These are phyloP conservation scores for Elsinoe necatrix DNA, from an alignment of 2,329 filamentous ascomycete species.

Conservation along the genomic window DNA sequence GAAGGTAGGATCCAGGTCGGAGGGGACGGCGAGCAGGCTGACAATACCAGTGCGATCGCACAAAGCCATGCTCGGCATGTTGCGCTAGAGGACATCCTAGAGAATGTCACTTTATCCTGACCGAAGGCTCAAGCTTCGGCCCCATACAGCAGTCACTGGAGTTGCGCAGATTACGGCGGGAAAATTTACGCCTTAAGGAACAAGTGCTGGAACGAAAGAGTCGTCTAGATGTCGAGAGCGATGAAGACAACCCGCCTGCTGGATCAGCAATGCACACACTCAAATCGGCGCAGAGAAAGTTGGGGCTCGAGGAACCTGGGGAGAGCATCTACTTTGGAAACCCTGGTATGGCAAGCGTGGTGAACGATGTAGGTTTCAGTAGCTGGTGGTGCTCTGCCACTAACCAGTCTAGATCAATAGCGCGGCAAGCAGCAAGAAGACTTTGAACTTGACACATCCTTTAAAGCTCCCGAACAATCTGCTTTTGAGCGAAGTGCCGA, in stretches of 20 bases:
- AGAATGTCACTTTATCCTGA: constrained; percentile 39
- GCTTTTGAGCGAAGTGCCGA: constrained; percentile 25
- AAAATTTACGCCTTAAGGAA: constrained; percentile 39
- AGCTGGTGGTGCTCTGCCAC: too few species aligned
- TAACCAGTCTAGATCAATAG: neutral
- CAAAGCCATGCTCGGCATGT: constrained; percentile 42
- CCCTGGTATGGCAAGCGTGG: constrained; percentile 40
- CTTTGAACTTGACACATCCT: constrained; percentile 11
- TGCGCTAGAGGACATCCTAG: constrained; percentile 41
- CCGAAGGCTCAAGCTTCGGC: constrained; percentile 39
- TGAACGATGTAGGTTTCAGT: constrained; percentile 39
- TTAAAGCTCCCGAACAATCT: neutral
- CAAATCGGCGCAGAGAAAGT: constrained; percentile 30
- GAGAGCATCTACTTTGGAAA: constrained; percentile 44
- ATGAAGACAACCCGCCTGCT: constrained; percentile 25
- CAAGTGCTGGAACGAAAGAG: constrained; percentile 29
- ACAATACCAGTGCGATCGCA: constrained; percentile 38
- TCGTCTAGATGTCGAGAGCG: constrained; percentile 29
- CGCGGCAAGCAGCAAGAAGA: neutral
- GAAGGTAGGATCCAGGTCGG: constrained; percentile 30
- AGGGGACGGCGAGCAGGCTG: neutral
- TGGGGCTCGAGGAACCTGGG: constrained; percentile 33
- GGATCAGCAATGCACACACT: constrained; percentile 22
- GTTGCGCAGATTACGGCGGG: constrained; percentile 38
- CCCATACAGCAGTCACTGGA: constrained; percentile 42